Base-by-base conservation (phyloP, 148 eudicot species). In the Arctostaphylos glauca region DNA sequence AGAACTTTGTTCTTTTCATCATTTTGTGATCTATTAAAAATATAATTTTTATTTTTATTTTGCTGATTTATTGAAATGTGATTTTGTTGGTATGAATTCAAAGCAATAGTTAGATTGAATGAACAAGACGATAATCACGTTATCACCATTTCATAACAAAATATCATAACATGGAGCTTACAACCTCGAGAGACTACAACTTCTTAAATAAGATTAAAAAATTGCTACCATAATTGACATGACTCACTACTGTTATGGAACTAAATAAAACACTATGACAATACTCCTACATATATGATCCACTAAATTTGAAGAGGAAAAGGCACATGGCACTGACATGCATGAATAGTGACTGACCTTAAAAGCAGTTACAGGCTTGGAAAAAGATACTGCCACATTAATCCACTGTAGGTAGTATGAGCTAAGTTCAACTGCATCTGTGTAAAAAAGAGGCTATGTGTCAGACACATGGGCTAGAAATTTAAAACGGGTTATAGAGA, bases 341-440 rank as follows among this genome's bases (percentile, higher is more conserved):
- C 41, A 5, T 7, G 5, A 38, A 56, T 23, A 49, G 43, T 48
- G 66, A 72, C 81, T 43, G 47, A 95, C 98, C 98, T 95, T 95
- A 84, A 90, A 92, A 74, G 98, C 98, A 83, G 97, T 96, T 74
- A 93, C 83, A 68, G 97, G 98, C 82, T 95, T 95, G 86, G 98
- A 87, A 84, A 93, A 89, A 95, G 94, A 86, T 95, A 93, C 77
- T 96, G 89, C 97, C 90, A 93, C 38, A 95, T 94, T 86, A 95
- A 77, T 73, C 98, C 97, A 87, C 98, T 95, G 83, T 84, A 84
- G 12, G 84, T 68, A 67, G 70, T 43, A 58, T 81, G 81, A 77
- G 84, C 25, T 16, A 56, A 47, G 25, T 21, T 50, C n/a, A 49
- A 54, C 7, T 23, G 54, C 54, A 75, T 58, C 47, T 41, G 58